Evolutionary conservation across 768 basidiomycete species (phyloP).

Genomic region (Boletus coccyginus): DNA sequence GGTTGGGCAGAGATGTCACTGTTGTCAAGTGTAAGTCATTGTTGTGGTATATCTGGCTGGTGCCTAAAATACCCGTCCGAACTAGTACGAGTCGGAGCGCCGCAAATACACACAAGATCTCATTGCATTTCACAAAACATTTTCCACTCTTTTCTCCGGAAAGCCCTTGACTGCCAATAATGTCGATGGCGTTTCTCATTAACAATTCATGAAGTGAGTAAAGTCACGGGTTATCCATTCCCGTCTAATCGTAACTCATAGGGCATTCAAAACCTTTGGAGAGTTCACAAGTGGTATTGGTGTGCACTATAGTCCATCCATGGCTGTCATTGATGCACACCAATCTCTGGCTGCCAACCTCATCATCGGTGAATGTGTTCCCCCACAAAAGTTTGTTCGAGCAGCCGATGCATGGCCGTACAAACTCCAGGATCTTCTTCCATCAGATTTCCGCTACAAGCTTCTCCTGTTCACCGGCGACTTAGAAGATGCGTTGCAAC

Average conservation of each 20-base stretch:
- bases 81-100: conserved; percentile 52
- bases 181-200: conserved; percentile 37
- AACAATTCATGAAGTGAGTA: conserved; percentile 44
- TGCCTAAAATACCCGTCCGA: neutral
- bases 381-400: conserved; percentile 45
- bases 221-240: neutral
- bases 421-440: conserved; percentile 50
- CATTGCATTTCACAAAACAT: conserved; percentile 51
- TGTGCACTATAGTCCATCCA: conserved; percentile 47
- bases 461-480: conserved; percentile 47
- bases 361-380: conserved; percentile 37
- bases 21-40: conserved; percentile 41
- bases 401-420: conserved; percentile 44
- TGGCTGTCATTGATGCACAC: conserved; percentile 28
- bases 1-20: conserved; percentile 46
- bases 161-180: conserved; percentile 43
- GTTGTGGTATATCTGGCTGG: neutral
- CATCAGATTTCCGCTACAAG: conserved; percentile 48
- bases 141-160: conserved; percentile 51
- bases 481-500: conserved; percentile 17
- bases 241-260: conserved; percentile 14
- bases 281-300: conserved; percentile 47
- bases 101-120: conserved; percentile 53
- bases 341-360: conserved; percentile 17
- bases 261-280: conserved; percentile 45